Percentiles rank a stretch among this genome's conserved stretches.
Conservation (phyloP, 345 rosid species). For the Syzygium grande region DNA sequence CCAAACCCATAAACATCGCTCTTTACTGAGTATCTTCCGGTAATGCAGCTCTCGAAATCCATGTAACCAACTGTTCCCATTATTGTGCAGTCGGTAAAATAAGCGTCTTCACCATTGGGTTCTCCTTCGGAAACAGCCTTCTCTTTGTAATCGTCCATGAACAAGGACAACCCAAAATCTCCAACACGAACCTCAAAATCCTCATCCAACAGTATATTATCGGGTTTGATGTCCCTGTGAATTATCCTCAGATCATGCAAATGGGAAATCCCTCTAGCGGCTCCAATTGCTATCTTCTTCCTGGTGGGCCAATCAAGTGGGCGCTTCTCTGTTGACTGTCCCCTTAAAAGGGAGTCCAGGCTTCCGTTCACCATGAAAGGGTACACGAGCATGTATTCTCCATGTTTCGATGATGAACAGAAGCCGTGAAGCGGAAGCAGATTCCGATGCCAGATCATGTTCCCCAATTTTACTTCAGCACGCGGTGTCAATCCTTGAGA, state of each 20-base stretch:
- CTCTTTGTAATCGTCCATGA: not conserved
- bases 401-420: rapidly evolving
- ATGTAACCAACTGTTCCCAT: not conserved
- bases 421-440: not conserved
- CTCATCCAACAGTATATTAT: not conserved
- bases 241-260: not conserved
- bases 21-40: not conserved
- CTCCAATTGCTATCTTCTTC: not conserved
- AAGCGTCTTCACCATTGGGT: not conserved
- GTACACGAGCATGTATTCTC: not conserved
- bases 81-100: not conserved
- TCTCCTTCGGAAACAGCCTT: not conserved
- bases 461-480: not conserved
- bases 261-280: not conserved
- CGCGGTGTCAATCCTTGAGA: not conserved
- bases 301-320: not conserved
- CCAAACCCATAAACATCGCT: not conserved
- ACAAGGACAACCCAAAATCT: not conserved
- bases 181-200: not conserved
- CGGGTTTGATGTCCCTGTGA: not conserved
- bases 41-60: not conserved
- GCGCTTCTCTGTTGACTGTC: not conserved
- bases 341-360: not conserved
- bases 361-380: not conserved
- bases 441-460: not conserved